Evolutionary conservation across 2,329 filamentous ascomycete species (phyloP), one percentile per base, ranked within the genome.

Genomic region (Chrysoporthe austroafricana): DNA sequence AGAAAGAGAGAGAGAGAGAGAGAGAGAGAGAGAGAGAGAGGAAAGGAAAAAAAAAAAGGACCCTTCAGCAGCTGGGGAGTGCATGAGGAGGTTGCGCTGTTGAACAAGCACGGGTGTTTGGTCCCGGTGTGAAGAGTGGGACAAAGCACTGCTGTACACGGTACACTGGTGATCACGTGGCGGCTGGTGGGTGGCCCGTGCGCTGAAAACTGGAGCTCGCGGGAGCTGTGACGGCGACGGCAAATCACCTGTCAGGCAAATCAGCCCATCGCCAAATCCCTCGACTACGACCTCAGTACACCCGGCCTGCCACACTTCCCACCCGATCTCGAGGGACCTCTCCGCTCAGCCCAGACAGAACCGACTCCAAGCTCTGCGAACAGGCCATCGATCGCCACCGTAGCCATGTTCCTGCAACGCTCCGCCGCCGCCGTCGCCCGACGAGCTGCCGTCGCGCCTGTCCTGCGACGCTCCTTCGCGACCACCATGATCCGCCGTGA

Each of bases 401-500:
- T 44, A 48, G 46, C 75, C 76, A 89, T 90, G 88, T 88, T 90
- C 74, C 78, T 90, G 78, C 86, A 88, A 83, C 88, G 88, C 78
- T 83, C 88, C 76, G 87, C 84, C 78, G 76, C 87, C 73, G 81
- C 84, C 73, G 86, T 83, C 77, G 87, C 86, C 76, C 88, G 88
- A 78, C 86, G 88, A 71, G 87, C 83, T 70, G 83, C 84, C 76
- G 81, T 83, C 70, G 75, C 80, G 66, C 85, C 87, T 72, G 79
- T 81, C 71, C 79, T 84, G 76, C 83, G 84, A 75, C 87, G 88
- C 79, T 84, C 81, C 79, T 88, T 90, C 78, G 80, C 85, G 73
- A 88, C 83, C 77, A 85, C 87, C 71, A 79, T 87, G 73, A 79
- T 86, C 77, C 87, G 87, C 81, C 84, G 88, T 90, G 88, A 80